A percentile compares a stretch with the other conserved stretches of the same genome.
Conservation (phyloP, 192 early-diverging fungal species). For the Spizellomyces punctatus region DNA sequence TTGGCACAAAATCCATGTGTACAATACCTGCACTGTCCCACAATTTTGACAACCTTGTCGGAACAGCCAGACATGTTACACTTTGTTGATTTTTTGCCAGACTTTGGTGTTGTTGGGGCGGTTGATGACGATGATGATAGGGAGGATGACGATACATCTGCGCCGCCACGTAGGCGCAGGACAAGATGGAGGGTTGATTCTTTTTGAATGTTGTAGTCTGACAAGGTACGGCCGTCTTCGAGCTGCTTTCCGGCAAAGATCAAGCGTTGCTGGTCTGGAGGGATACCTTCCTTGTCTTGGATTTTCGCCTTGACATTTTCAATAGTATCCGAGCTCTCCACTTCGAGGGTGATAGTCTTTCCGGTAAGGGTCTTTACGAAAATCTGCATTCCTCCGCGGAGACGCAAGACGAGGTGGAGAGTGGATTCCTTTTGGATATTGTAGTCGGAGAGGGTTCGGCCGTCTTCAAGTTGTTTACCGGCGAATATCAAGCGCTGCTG, state of each 20-base stretch:
- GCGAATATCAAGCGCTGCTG: no score
- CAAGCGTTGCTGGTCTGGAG: no score
- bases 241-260: slow-evolving; percentile 67
- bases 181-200: slow-evolving; percentile 51
- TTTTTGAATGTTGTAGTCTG: no score
- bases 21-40: slow-evolving; percentile 72
- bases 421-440: no score
- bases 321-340: no score
- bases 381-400: slow-evolving; percentile 66
- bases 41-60: slow-evolving; percentile 26
- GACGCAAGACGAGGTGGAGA: slow-evolving; percentile 55
- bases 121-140: not conserved
- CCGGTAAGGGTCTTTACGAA: slow-evolving; percentile 89
- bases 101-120: not conserved
- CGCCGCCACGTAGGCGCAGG: slow-evolving; percentile 52
- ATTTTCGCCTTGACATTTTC: no score
- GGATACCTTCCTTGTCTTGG: no score
- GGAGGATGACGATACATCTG: not conserved
- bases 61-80: not conserved
- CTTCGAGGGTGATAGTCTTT: slow-evolving; percentile 73
- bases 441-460: slow-evolving; percentile 50
- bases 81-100: not conserved
- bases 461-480: slow-evolving; percentile 73
- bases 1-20: slow-evolving; percentile 62
- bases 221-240: slow-evolving; percentile 67